These are phyloP conservation scores for Serpula lacrymans DNA, from an alignment of 768 basidiomycete genomes.

Conservation along the genomic window DNA sequence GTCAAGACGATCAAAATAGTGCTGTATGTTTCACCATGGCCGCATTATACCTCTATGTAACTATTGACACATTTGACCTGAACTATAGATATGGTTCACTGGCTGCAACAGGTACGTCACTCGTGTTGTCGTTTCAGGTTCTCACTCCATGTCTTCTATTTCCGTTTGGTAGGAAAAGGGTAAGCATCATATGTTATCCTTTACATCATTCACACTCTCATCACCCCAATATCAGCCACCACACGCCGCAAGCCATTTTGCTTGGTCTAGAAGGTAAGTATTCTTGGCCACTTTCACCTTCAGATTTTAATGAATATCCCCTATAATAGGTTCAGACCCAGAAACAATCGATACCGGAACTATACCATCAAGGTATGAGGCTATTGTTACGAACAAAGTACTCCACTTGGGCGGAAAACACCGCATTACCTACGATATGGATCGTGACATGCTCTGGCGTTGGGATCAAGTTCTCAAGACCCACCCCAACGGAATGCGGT, in stretches of 20 bases:
- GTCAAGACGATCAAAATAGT: slow-evolving; percentile 82
- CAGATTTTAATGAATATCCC: not conserved
- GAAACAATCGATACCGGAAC: slow-evolving; percentile 91
- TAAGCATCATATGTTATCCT: slow-evolving; percentile 28
- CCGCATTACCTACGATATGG: slow-evolving; percentile 81
- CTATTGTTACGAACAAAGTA: slow-evolving; percentile 61
- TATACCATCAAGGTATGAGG: slow-evolving; percentile 69
- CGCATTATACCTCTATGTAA: slow-evolving; percentile 6
- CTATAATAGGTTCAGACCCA: slow-evolving; percentile 67
- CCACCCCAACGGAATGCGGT: slow-evolving; percentile 92
- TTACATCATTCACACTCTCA: slow-evolving; percentile 4
- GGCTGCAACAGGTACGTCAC: slow-evolving; percentile 76
- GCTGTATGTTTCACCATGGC: slow-evolving; percentile 44
- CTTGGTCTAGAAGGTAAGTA: slow-evolving; percentile 66
- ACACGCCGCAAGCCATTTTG: slow-evolving; percentile 83
- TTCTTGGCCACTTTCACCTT: not conserved
- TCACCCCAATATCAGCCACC: slow-evolving; percentile 49
- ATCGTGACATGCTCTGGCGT: slow-evolving; percentile 90
- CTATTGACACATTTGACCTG: slow-evolving; percentile 4
- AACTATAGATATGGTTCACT: slow-evolving; percentile 77
- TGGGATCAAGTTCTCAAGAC: slow-evolving; percentile 88
- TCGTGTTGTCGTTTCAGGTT: slow-evolving; percentile 1
- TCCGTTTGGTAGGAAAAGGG: slow-evolving; percentile 63
- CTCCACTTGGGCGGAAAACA: slow-evolving; percentile 72
- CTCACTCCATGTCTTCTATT: slow-evolving; percentile 6